phyloP scores from a whole-genome alignment of 306 rosid genomes.

The Trichosanthes truncata region DNA sequence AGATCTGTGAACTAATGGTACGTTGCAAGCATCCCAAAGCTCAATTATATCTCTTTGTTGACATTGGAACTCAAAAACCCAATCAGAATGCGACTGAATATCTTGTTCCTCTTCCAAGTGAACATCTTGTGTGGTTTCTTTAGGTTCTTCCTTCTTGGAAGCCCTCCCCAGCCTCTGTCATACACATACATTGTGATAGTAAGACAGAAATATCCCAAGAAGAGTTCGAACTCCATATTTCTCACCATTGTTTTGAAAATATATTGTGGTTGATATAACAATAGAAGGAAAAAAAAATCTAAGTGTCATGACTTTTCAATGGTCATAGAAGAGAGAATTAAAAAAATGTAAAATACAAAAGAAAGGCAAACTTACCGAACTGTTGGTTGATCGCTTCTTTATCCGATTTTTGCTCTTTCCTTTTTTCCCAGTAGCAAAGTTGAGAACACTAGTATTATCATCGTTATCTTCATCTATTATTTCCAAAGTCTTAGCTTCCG shows the following conservation, averaged over 20 bases:
- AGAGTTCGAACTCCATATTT: background rate
- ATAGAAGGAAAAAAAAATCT: background rate
- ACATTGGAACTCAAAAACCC: conserved; percentile 38
- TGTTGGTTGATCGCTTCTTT: conserved; percentile 18
- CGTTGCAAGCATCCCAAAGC: conserved; percentile 67
- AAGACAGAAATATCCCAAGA: background rate
- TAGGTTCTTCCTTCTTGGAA: background rate
- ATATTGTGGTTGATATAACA: background rate
- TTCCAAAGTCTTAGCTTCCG: conserved; percentile 2
- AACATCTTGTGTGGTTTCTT: conserved; percentile 19
- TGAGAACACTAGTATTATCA: conserved; percentile 52
- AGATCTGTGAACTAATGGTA: conserved; percentile 67
- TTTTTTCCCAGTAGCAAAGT: conserved; percentile 27
- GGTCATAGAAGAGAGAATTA: no score
- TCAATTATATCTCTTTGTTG: conserved; percentile 46
- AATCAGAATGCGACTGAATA: conserved; percentile 8
- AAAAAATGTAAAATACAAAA: background rate
- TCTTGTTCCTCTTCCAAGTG: conserved; percentile 8
- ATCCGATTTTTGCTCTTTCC: conserved; percentile 19
- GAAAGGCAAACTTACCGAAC: conserved; percentile 25
- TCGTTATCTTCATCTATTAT: conserved; percentile 53
- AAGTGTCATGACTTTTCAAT: no score
- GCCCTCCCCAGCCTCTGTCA: conserved; percentile 25
- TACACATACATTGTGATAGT: background rate
- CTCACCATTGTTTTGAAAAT: background rate